Base-by-base conservation (phyloP, 2,329 filamentous ascomycete genomes). In the Fusarium papillatum region DNA sequence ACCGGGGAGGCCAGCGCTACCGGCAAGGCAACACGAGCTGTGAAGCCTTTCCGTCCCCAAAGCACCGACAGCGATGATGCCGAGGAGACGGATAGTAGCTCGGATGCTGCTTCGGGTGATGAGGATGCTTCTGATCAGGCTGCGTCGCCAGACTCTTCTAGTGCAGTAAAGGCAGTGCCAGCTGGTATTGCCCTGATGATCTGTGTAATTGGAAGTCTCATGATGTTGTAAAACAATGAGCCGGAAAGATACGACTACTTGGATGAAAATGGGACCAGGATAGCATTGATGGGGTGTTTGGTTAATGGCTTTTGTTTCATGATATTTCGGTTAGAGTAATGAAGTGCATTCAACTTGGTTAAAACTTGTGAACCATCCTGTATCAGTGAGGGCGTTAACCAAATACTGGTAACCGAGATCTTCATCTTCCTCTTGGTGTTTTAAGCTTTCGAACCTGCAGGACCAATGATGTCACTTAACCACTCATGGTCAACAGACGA, bases 21-120 rank as follows among this genome's bases (percentile, higher is more conserved):
- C 7, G 34, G 57, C 10, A 55, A 36, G 31, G 39, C 48, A 7
- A 78, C 72, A 7, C 70, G 59, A 4, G 69, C 31, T 0, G 69
- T 78, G 7, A 76, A 74, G 55, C 73, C 76, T 2, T 78, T 78
- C 68, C 64, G 39, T 11, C 41, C 76, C 13, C 46, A 69, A 11
- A 71, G 66, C 7, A 67, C 48, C 0, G 68, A 43, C 3, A 64
- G 48, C 1, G 48, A 34, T 9, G 74, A 62, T 11, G 34, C 74
- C 1, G 71, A 63, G n/a, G 65, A 73, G 55, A 75, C 73, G 1
- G 61, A 48, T 2, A 69, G 71, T 10, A 13, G 46, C 5, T 50
- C 71, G 1, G 61, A 26, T 22, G n/a, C 64, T 1, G n/a, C 57
- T 26, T 72, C 74, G n/a, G 43, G 13, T 19, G 48, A 48, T 2